Conservation (phyloP, 257 asterid genomes). For the Mitragyna speciosa region DNA sequence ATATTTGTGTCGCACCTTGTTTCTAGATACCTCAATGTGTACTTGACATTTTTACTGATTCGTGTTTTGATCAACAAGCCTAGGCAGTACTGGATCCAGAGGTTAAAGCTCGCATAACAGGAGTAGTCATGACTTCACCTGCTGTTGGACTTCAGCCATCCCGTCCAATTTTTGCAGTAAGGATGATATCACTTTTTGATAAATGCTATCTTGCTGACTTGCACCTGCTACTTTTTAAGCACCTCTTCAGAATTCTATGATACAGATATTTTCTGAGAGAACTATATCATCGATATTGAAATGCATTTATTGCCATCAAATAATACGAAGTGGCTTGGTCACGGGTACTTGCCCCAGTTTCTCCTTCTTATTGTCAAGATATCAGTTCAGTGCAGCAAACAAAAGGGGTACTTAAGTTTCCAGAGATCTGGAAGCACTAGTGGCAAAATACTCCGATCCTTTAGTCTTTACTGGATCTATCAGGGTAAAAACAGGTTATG, state of each 20-base stretch:
- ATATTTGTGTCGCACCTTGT: background rate
- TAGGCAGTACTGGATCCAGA: conserved; percentile 85
- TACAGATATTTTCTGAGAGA: background rate
- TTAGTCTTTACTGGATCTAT: conserved; percentile 88
- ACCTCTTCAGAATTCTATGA: background rate
- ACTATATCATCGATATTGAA: background rate
- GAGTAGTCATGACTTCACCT: conserved; percentile 82
- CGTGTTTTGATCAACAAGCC: conserved; percentile 9
- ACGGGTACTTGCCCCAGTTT: conserved; percentile 78
- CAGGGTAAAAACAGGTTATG: conserved; percentile 82
- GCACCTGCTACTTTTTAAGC: background rate
- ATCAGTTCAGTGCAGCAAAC: conserved; percentile 88
- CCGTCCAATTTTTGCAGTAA: conserved; percentile 74
- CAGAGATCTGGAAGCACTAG: conserved; percentile 75
- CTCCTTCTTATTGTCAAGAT: conserved; percentile 71
- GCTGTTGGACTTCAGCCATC: conserved; percentile 92
- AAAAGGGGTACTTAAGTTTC: conserved; percentile 64
- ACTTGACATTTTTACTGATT: background rate
- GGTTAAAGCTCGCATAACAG: conserved; percentile 54
- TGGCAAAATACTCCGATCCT: conserved; percentile 91
- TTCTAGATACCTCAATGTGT: background rate
- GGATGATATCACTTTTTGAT: background rate
- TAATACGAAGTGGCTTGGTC: background rate
- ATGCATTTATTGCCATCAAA: background rate
- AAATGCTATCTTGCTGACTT: background rate